Base-by-base conservation (phyloP, 2,329 filamentous ascomycete species). In the Colletotrichum spaethianum region DNA sequence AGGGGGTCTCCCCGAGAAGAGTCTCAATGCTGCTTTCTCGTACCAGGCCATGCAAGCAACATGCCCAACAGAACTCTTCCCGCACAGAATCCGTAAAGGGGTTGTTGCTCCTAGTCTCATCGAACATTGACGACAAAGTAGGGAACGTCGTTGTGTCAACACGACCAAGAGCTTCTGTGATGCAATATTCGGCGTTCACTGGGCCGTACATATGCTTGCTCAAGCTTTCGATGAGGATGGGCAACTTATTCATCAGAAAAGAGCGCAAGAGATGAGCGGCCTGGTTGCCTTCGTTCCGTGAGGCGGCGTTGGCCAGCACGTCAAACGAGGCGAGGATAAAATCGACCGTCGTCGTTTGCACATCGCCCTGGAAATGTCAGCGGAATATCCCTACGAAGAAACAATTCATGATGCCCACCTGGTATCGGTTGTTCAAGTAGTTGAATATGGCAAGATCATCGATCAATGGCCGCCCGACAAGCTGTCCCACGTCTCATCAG, bases 271-370 rank as follows among this genome's bases (percentile, higher is more conserved):
- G 83, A 70, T 95, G 92, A 67, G 94, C 93, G 7, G 87, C 85
- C 67, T 86, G 86, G 52, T 83, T 83, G 0, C 85, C 85, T 73
- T 90, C 88, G 53, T 86, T 88, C 7, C 87, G 90, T 75, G 96
- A 94, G 74, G 96, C 93, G 6, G 93, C 93, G 77, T 97, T 97
- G 44, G 95, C 93, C 20, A 99, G 86, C 6, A 97, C 89, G 77
- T 98, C 95, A 78, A 99, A 98, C 0, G 95, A 92, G 1, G 95
- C 94, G 12, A 96, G 89, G 52, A 98, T 93, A 2, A 98, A 86
- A 77, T 98, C 95, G 65, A 94, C 90, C 0, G 93, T 91, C 55
- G 94, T 91, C 16, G 90, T 88, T 80, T 96, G 93, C 52, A 93
- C 88, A 77, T 98, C 93, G 48, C 93, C 93, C 89, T 95, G 66